Percentiles rank a stretch among this genome's conserved stretches.
These are phyloP conservation scores for Rhizopus microsporus DNA, from an alignment of 371 early-diverging fungal genomes.

Conservation along the genomic window DNA sequence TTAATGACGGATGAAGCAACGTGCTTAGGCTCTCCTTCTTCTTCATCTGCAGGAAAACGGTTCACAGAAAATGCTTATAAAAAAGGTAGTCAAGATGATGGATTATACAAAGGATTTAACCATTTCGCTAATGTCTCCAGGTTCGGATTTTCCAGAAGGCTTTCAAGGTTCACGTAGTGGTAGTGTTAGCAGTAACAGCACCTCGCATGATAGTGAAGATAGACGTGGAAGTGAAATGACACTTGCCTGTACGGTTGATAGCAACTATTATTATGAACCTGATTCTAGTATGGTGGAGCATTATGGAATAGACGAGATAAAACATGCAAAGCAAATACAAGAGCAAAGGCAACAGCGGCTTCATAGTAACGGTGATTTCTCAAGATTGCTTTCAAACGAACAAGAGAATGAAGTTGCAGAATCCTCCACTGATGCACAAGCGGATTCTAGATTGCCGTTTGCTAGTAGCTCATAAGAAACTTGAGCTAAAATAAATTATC, in stretches of 20 bases:
- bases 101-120: not conserved
- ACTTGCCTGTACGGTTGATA: conserved; percentile 9
- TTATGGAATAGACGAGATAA: conserved; percentile 11
- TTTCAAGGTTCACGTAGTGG: not conserved
- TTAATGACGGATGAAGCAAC: conserved; percentile 10
- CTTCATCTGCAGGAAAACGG: not conserved
- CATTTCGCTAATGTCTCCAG: too few relatives aligned
- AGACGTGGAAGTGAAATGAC: conserved; percentile 23
- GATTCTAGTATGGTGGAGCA: conserved; percentile 1
- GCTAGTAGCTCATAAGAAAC: too few relatives aligned
- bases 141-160: too few relatives aligned
- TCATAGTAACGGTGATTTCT: too few relatives aligned
- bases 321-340: conserved; percentile 7
- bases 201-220: not conserved
- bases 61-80: not conserved
- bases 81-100: conserved; percentile 2
- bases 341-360: conserved; percentile 2
- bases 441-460: too few relatives aligned
- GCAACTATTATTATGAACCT: conserved; percentile 8
- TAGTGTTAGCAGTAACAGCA: not conserved
- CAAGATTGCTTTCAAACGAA: not conserved
- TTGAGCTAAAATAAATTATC: too few relatives aligned
- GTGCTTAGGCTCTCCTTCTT: not conserved
- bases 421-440: too few relatives aligned
- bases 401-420: not conserved